Conservation (phyloP, 2,329 filamentous ascomycete species). For the Byssochlamys sp. region DNA sequence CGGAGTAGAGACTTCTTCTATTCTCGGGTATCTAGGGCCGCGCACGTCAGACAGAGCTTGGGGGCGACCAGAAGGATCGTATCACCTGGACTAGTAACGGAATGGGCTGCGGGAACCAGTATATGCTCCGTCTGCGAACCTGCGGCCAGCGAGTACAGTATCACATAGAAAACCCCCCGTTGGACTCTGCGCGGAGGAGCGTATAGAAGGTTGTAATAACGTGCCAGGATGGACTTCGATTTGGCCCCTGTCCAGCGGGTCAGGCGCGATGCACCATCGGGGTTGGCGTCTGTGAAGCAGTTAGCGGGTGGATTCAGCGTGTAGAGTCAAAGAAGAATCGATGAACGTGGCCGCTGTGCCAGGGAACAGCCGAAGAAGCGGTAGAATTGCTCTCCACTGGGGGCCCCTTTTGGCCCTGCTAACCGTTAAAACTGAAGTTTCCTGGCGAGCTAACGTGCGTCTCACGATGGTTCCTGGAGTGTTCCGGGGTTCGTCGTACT, state of each 20-base stretch:
- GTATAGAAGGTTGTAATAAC: neutral
- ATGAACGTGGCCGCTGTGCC: neutral
- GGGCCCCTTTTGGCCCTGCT: neutral
- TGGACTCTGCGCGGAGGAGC: neutral
- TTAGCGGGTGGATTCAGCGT: neutral
- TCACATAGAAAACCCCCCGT: neutral
- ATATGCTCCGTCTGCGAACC: neutral
- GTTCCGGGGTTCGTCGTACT: neutral
- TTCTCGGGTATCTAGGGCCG: too few relatives aligned
- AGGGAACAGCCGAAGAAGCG: neutral
- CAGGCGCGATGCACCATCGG: neutral
- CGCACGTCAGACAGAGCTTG: neutral
- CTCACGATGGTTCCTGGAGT: neutral
- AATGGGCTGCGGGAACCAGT: neutral
- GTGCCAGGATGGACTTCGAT: neutral
- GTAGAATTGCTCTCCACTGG: neutral
- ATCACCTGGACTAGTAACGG: neutral
- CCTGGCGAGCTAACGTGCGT: neutral
- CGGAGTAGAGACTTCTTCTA: neutral
- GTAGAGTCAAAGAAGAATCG: neutral
- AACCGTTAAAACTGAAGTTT: neutral
- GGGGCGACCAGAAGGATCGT: neutral
- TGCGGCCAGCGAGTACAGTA: too few relatives aligned
- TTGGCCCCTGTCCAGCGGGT: neutral
- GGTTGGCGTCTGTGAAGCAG: neutral